Conservation (phyloP, 805 yeast genomes). For the Saccharomycopsis amapae region DNA sequence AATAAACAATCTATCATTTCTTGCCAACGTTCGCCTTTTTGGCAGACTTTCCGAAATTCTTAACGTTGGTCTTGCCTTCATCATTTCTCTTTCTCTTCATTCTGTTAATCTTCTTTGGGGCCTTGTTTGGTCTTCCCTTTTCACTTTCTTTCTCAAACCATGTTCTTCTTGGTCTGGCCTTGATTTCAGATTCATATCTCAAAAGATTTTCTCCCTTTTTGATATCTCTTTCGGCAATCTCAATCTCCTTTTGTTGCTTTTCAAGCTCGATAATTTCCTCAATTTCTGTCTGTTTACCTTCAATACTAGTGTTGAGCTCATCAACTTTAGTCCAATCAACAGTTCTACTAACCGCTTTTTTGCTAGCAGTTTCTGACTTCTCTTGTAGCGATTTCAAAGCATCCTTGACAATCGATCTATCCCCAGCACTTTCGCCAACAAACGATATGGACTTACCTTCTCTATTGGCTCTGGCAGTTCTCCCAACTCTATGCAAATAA, state of each 20-base stretch:
- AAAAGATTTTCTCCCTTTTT: constrained; percentile 79
- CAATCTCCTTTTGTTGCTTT: constrained; percentile 76
- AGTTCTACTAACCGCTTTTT: constrained; percentile 76
- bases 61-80: constrained; percentile 6
- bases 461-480: constrained; percentile 99
- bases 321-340: constrained; percentile 89
- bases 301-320: constrained; percentile 53
- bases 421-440: constrained; percentile 87
- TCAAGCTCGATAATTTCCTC: constrained; percentile 83
- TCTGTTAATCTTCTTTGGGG: constrained; percentile 17
- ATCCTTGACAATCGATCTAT: constrained; percentile 83
- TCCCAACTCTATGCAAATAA: constrained; percentile 95
- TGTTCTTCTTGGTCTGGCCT: constrained; percentile 87
- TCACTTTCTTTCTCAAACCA: constrained; percentile 65
- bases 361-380: constrained; percentile 30
- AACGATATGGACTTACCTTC: constrained; percentile 89
- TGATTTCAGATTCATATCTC: constrained; percentile 74
- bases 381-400: constrained; percentile 41
- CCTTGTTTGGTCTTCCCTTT: constrained; percentile 1
- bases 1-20: too few relatives aligned
- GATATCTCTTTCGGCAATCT: constrained; percentile 86
- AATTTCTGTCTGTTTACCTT: constrained; percentile 49
- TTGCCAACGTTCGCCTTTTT: not conserved
- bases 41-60: constrained; percentile 10
- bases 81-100: constrained; percentile 20